Conservation (phyloP, 2,329 filamentous ascomycete genomes). For the Pseudocercospora crystallina region DNA sequence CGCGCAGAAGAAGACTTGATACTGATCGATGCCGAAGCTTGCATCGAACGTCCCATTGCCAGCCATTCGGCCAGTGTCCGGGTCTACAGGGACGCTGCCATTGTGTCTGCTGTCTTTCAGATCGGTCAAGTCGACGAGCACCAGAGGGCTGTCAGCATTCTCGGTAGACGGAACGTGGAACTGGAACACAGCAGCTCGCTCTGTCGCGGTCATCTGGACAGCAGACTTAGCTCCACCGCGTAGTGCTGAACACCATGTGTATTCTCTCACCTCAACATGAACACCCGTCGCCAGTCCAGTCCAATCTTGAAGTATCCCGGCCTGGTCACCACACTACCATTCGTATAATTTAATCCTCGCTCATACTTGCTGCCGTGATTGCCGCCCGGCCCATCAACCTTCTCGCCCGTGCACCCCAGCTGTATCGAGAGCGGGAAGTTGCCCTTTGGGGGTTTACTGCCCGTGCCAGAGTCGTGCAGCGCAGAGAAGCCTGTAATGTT, state of each 20-base stretch:
- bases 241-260: too few relatives aligned
- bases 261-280: conserved; percentile 33
- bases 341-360: conserved; percentile 50
- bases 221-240: too few relatives aligned
- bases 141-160: conserved; percentile 48
- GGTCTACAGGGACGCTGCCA: conserved; percentile 53
- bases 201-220: conserved; percentile 57
- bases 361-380: conserved; percentile 48
- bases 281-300: conserved; percentile 57
- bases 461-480: conserved; percentile 54
- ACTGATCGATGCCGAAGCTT: conserved; percentile 60
- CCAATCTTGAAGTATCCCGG: conserved; percentile 61
- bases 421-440: conserved; percentile 28
- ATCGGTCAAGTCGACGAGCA: conserved; percentile 60
- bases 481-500: conserved; percentile 46
- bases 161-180: conserved; percentile 47
- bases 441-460: conserved; percentile 27
- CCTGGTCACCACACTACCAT: conserved; percentile 52
- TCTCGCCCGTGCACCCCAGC: conserved; percentile 24
- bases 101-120: conserved; percentile 52
- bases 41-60: conserved; percentile 60
- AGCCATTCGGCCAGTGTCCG: conserved; percentile 52
- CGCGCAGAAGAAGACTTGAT: conserved; percentile 58
- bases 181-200: conserved; percentile 58
- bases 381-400: conserved; percentile 38